Evolutionary conservation across 768 basidiomycete species (phyloP).

Genomic region (Gymnopilus dilepis): DNA sequence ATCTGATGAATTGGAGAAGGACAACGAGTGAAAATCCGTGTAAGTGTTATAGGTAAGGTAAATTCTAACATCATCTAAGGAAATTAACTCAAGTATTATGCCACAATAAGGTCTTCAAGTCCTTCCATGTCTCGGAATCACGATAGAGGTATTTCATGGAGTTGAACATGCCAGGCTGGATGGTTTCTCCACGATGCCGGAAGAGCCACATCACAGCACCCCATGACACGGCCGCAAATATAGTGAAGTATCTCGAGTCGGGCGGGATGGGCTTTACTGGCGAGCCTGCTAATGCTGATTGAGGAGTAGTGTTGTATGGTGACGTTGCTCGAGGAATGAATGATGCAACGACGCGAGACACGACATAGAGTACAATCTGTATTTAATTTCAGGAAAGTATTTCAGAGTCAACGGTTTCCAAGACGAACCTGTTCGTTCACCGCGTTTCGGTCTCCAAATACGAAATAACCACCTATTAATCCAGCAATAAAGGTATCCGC

Average conservation of each 20-base stretch:
- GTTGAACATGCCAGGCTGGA: conserved; percentile 97
- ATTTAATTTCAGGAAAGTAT: conserved; percentile 14
- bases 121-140: conserved; percentile 88
- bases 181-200: conserved; percentile 82
- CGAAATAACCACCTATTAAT: conserved; percentile 87
- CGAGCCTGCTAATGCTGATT: conserved; percentile 45
- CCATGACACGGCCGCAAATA: conserved; percentile 91
- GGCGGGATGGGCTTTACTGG: conserved; percentile 78
- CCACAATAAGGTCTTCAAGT: conserved; percentile 87
- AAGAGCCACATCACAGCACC: conserved; percentile 98
- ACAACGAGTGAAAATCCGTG: conserved; percentile 15
- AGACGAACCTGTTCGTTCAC: conserved; percentile 87
- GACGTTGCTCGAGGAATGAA: conserved; percentile 81
- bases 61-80: conserved; percentile 17
- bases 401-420: background rate
- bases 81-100: conserved; percentile 69
- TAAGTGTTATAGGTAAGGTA: conserved; percentile 21
- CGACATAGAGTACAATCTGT: conserved; percentile 96
- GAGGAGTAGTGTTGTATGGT: conserved; percentile 53
- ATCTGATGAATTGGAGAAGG: conserved; percentile 11
- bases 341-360: conserved; percentile 89
- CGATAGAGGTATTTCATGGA: conserved; percentile 96
- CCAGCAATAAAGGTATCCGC: conserved; percentile 93
- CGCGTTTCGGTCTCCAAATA: conserved; percentile 85
- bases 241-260: conserved; percentile 80